These are phyloP conservation scores for Neurospora discreta DNA, from an alignment of 495 filamentous ascomycete species.

Conservation along the genomic window DNA sequence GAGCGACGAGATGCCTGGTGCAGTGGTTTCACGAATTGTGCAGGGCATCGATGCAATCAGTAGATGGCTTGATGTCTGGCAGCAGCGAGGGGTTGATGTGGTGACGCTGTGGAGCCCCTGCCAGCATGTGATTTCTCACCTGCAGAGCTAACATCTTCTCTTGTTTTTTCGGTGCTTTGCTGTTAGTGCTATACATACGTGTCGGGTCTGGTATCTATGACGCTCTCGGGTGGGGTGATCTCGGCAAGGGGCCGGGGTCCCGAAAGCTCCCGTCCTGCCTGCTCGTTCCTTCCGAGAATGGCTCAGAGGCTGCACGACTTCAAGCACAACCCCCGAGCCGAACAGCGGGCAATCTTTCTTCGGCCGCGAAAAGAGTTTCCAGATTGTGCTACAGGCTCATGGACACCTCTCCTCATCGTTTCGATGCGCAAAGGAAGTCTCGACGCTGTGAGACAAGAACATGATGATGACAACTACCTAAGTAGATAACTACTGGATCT, in stretches of 20 bases:
- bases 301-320: not conserved
- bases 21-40: not conserved
- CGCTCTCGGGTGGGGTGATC: not conserved
- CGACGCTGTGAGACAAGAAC: not conserved
- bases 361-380: not conserved
- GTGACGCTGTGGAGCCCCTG: not conserved
- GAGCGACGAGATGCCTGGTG: not conserved
- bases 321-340: not conserved
- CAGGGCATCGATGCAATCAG: not conserved
- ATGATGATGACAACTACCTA: too few species aligned
- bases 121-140: not conserved
- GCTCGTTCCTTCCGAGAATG: not conserved
- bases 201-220: not conserved
- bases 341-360: not conserved
- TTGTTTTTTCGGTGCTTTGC: not conserved
- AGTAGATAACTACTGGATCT: not conserved
- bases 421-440: not conserved
- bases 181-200: not conserved
- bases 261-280: not conserved
- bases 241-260: not conserved
- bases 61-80: not conserved
- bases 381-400: not conserved
- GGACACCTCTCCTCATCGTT: not conserved
- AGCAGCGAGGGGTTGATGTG: not conserved
- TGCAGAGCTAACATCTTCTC: not conserved